Conservation (phyloP, 1,284 basidiomycete genomes). For the Bondarzewia mesenterica region DNA sequence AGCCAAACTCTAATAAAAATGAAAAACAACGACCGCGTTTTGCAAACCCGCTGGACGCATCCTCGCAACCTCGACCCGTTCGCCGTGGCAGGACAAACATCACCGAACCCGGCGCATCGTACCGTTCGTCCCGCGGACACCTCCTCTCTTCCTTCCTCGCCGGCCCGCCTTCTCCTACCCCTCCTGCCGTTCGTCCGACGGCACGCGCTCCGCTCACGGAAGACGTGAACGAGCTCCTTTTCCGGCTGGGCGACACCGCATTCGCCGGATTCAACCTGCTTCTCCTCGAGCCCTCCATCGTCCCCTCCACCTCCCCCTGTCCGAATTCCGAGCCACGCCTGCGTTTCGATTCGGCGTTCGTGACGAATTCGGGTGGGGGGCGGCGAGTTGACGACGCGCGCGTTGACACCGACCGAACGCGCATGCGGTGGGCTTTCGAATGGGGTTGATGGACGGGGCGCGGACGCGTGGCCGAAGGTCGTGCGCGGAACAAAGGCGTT, state of each 20-base stretch:
- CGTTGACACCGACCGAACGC: conserved; percentile 40
- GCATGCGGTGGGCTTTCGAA: conserved; percentile 60
- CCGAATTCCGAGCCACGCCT: conserved; percentile 19
- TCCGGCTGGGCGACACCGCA: conserved; percentile 35
- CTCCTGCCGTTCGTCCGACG: conserved; percentile 30
- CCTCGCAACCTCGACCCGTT: too few species aligned
- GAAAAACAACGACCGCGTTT: neutral
- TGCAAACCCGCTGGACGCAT: too few species aligned
- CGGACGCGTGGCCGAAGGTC: conserved; percentile 65
- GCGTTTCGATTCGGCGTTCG: conserved; percentile 40
- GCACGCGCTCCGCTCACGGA: conserved; percentile 28
- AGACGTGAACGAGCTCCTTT: conserved; percentile 34
- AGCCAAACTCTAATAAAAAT: too few species aligned
- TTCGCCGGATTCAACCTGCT: conserved; percentile 77
- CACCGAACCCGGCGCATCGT: conserved; percentile 46
- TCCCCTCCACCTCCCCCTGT: conserved; percentile 5
- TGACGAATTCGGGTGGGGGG: conserved; percentile 68
- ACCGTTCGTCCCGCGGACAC: conserved; percentile 53
- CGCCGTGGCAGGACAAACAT: conserved; percentile 60
- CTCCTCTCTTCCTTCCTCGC: conserved; percentile 60
- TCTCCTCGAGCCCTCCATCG: conserved; percentile 36
- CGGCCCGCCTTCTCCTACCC: conserved; percentile 32
- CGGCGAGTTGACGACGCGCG: conserved; percentile 43
- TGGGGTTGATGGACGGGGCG: conserved; percentile 52
- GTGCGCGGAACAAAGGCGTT: conserved; percentile 44